A percentile compares a stretch with the other conserved stretches of the same genome.
Conservation (phyloP, 148 eudicot genomes). For the Chenopodium berlandieri region DNA sequence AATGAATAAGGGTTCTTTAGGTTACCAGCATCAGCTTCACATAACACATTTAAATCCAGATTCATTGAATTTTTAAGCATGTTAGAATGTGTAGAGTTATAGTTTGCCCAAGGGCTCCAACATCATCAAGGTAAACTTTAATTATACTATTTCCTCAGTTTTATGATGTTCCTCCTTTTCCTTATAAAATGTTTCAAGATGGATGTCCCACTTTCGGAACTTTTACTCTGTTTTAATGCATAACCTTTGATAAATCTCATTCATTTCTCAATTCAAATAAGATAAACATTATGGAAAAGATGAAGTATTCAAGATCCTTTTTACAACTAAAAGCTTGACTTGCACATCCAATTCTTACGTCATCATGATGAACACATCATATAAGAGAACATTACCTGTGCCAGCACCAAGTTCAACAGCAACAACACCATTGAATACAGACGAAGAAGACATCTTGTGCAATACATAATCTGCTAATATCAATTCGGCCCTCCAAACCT, state of each 20-base stretch:
- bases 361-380: constrained; percentile 9
- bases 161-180: not conserved
- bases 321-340: not conserved
- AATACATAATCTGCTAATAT: constrained; percentile 78
- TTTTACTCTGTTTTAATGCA: not conserved
- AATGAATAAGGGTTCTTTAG: constrained; percentile 19
- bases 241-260: not conserved
- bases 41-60: not conserved
- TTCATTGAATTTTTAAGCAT: not conserved
- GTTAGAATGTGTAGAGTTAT: not conserved
- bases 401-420: constrained; percentile 97
- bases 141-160: not conserved
- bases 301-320: not conserved
- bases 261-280: not conserved
- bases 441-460: constrained; percentile 64
- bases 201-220: not conserved
- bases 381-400: constrained; percentile 52
- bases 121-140: not conserved
- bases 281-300: not conserved
- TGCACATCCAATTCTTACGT: not conserved
- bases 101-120: not conserved
- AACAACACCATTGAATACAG: constrained; percentile 53
- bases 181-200: not conserved
- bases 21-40: constrained; percentile 2
- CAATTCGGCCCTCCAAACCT: constrained; percentile 97